These are phyloP conservation scores for Elsinoe australis DNA, from an alignment of 2,329 filamentous ascomycete genomes.

Conservation along the genomic window DNA sequence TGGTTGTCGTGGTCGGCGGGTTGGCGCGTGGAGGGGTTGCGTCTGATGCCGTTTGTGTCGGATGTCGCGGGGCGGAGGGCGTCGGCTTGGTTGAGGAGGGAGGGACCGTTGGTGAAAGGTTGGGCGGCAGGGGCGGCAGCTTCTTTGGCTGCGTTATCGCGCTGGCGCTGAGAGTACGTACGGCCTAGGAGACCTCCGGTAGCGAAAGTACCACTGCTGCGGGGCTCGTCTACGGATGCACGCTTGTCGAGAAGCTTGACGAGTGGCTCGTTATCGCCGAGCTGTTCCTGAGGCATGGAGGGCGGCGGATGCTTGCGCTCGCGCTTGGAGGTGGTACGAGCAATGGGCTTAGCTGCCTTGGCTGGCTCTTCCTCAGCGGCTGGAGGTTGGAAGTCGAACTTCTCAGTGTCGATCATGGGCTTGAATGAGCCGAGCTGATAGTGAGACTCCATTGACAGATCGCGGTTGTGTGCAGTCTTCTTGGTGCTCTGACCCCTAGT, in stretches of 20 bases:
- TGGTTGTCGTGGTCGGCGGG: no score
- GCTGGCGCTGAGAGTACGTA: constrained; percentile 42
- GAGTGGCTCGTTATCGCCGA: constrained; percentile 32
- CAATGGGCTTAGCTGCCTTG: constrained; percentile 10
- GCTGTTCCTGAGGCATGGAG: constrained; percentile 24
- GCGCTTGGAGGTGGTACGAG: constrained; percentile 33
- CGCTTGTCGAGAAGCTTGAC: constrained; percentile 25
- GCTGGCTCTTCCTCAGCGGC: constrained; percentile 26
- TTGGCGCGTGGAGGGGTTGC: constrained; percentile 30
- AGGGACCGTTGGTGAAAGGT: constrained; percentile 52
- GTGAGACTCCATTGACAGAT: constrained; percentile 43
- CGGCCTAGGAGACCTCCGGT: constrained; percentile 43
- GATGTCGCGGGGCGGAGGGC: not conserved
- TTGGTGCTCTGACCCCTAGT: constrained; percentile 10
- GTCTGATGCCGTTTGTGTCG: constrained; percentile 21
- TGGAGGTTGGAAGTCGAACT: constrained; percentile 45
- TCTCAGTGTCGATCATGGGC: constrained; percentile 57
- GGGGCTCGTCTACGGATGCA: constrained; percentile 21
- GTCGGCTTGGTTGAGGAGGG: constrained; percentile 43
- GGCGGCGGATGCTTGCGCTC: constrained; percentile 33
- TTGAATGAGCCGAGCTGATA: constrained; percentile 58
- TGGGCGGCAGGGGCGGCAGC: constrained; percentile 28
- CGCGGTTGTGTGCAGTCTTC: constrained; percentile 20
- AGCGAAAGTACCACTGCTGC: constrained; percentile 35
- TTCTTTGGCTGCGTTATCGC: constrained; percentile 34